Evolutionary conservation across 164 flowering plant species (phyloP).

Genomic region (Cinnamomum micranthum): DNA sequence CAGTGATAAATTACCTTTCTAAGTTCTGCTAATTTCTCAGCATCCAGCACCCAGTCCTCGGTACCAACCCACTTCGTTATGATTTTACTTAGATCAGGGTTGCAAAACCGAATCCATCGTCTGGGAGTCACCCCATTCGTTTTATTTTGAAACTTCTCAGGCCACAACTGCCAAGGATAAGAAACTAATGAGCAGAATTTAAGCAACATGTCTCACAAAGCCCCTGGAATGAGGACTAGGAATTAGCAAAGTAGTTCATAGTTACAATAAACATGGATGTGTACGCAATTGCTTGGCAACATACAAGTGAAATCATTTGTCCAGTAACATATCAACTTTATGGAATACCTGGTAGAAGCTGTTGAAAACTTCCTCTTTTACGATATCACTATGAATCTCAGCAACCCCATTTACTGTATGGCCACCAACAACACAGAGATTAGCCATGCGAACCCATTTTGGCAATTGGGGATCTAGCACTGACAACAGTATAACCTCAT

Average conservation of each 20-base stretch:
- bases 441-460: slow-evolving; percentile 89
- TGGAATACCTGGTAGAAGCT: slow-evolving; percentile 61
- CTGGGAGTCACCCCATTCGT: slow-evolving; percentile 98
- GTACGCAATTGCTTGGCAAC: neutral
- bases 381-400: slow-evolving; percentile 93
- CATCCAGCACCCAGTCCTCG: slow-evolving; percentile 73
- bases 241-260: neutral
- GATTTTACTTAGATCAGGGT: slow-evolving; percentile 67
- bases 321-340: neutral
- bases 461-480: slow-evolving; percentile 50
- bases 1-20: slow-evolving; percentile 49
- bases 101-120: slow-evolving; percentile 91
- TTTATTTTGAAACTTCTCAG: slow-evolving; percentile 90
- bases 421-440: slow-evolving; percentile 88
- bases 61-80: slow-evolving; percentile 75
- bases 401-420: slow-evolving; percentile 99
- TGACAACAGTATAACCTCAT: slow-evolving; percentile 7
- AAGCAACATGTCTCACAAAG: neutral
- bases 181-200: slow-evolving; percentile 3
- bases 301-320: neutral
- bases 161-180: slow-evolving; percentile 71
- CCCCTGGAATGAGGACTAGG: slow-evolving; percentile 1
- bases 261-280: neutral
- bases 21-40: slow-evolving; percentile 71
- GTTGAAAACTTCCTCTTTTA: slow-evolving; percentile 85